These are phyloP conservation scores for Pythium periplocum DNA, from an alignment of 352 stramenopile species.

Conservation along the genomic window DNA sequence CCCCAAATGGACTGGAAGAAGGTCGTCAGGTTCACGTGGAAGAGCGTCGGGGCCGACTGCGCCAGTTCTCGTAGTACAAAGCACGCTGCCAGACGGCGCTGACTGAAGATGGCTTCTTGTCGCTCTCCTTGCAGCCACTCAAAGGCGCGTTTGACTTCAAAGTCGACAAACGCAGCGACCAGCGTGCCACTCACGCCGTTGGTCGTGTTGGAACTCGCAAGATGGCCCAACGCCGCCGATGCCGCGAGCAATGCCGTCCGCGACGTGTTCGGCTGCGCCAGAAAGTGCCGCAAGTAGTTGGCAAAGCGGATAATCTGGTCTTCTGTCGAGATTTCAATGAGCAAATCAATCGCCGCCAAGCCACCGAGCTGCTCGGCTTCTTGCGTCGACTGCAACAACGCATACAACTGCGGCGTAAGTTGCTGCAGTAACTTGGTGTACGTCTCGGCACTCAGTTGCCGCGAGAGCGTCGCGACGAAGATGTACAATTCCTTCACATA, in stretches of 20 bases:
- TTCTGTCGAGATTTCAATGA: conserved; percentile 81
- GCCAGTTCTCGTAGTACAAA: conserved; percentile 87
- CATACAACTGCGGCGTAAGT: conserved; percentile 74
- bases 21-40: conserved; percentile 88
- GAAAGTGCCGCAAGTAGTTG: conserved; percentile 86
- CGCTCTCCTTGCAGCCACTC: conserved; percentile 80
- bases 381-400: conserved; percentile 50
- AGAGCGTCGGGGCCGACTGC: conserved; percentile 81
- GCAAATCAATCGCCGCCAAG: conserved; percentile 64
- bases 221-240: conserved; percentile 70
- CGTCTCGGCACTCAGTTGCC: conserved; percentile 72
- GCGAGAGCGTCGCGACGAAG: conserved; percentile 57
- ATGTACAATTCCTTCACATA: conserved; percentile 52
- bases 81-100: conserved; percentile 70
- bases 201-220: conserved; percentile 63
- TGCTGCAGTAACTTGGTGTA: conserved; percentile 72
- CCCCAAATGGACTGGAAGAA: conserved; percentile 93
- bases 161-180: conserved; percentile 89
- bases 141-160: conserved; percentile 89
- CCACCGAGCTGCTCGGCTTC: conserved; percentile 73
- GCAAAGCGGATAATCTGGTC: conserved; percentile 89
- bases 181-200: conserved; percentile 76
- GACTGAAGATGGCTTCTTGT: conserved; percentile 69
- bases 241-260: conserved; percentile 58
- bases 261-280: conserved; percentile 66